Evolutionary conservation across 2,329 filamentous ascomycete species (phyloP).

Genomic region (Pochonia chlamydosporia): DNA sequence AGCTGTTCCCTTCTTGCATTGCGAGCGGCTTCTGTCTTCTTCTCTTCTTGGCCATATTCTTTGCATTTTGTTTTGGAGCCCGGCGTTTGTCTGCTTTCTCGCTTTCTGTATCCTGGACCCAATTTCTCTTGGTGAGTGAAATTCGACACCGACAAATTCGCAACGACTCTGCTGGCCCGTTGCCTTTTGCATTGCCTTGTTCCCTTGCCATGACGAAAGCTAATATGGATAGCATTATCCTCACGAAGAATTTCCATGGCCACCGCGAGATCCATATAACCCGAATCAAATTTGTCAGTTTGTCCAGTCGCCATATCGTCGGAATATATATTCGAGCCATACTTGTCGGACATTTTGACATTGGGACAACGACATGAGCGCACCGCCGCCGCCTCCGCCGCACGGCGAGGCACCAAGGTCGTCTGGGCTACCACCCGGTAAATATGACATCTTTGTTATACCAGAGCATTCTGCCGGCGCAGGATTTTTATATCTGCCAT

Average conservation of each 20-base stretch:
- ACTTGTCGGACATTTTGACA: not conserved
- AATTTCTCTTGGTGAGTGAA: conserved; percentile 2
- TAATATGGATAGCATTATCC: conserved; percentile 9
- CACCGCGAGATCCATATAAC: conserved; percentile 21
- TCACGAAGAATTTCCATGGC: conserved; percentile 19
- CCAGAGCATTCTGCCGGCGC: conserved; percentile 84
- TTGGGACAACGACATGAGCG: conserved; percentile 34
- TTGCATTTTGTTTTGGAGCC: conserved; percentile 18
- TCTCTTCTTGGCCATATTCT: conserved; percentile 5
- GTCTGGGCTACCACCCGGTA: conserved; percentile 71
- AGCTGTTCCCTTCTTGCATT: conserved; percentile 5
- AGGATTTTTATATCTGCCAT: conserved; percentile 92
- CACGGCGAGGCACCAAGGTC: conserved; percentile 74
- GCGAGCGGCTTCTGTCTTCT: conserved; percentile 11
- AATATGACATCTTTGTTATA: conserved; percentile 97
- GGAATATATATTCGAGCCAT: not conserved
- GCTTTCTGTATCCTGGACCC: not conserved
- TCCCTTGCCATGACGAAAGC: not conserved
- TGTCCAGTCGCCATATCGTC: not conserved
- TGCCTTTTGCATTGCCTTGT: not conserved
- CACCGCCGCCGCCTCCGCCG: conserved; percentile 76
- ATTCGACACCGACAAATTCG: not conserved
- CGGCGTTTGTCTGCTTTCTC: conserved; percentile 22
- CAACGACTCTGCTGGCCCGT: not conserved
- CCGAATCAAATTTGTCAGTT: not conserved